These are phyloP conservation scores for Acacia confusa DNA, from an alignment of 306 rosid species.

Conservation along the genomic window DNA sequence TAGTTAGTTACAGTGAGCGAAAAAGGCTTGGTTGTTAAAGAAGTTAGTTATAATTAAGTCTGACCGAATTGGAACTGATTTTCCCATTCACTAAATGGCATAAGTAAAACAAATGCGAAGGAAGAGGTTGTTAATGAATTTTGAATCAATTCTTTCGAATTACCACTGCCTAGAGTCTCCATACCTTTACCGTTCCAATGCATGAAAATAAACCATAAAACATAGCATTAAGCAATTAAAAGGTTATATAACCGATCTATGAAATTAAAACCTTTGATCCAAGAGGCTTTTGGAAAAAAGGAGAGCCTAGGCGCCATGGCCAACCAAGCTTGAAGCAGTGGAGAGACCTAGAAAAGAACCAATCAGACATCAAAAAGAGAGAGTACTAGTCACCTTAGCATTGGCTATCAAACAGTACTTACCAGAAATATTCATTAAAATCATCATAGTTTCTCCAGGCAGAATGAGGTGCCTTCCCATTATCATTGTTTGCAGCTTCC, in stretches of 20 bases:
- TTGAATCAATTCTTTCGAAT: too few relatives aligned
- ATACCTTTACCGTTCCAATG: background rate
- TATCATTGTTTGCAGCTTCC: conserved; percentile 86
- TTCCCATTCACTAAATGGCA: background rate
- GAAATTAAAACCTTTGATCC: conserved; percentile 66
- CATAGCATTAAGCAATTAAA: background rate
- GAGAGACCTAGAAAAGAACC: conserved; percentile 62
- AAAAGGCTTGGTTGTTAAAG: background rate
- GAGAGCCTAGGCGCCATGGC: conserved; percentile 70
- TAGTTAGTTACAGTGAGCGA: background rate
- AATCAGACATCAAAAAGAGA: conserved; percentile 27
- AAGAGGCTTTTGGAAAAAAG: conserved; percentile 77
- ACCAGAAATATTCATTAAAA: conserved; percentile 95
- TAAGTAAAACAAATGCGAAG: background rate
- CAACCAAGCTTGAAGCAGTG: conserved; percentile 89
- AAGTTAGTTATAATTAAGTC: background rate
- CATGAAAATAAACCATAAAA: background rate
- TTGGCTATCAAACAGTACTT: conserved; percentile 24
- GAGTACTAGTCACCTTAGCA: background rate
- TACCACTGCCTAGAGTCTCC: background rate
- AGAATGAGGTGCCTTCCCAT: conserved; percentile 93
- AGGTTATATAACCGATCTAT: background rate
- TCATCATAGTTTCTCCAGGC: conserved; percentile 99
- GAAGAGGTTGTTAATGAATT: background rate
- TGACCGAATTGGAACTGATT: background rate